These are phyloP conservation scores for Rosa hybrid DNA, from an alignment of 331 rosid genomes.

Conservation along the genomic window DNA sequence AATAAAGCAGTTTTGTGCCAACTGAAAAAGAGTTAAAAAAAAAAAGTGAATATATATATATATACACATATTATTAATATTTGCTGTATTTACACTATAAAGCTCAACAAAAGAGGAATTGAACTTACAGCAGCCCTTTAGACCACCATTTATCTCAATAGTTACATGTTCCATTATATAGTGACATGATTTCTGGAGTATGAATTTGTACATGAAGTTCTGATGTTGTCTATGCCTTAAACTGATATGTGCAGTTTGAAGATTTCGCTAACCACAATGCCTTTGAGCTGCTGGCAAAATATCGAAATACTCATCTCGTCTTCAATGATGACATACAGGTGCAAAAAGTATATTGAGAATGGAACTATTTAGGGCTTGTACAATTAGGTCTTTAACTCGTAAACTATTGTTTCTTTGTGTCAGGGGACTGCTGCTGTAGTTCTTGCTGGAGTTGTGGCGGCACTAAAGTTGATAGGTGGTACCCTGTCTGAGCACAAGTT, in stretches of 20 bases:
- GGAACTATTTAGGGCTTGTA: constrained; percentile 13
- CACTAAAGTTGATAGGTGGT: constrained; percentile 81
- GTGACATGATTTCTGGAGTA: background rate
- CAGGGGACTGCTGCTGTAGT: constrained; percentile 98
- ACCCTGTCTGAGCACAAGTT: constrained; percentile 75
- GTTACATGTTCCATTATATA: constrained; percentile 13
- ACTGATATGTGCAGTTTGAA: constrained; percentile 68
- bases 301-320: constrained; percentile 79
- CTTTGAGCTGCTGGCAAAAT: constrained; percentile 76
- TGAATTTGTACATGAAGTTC: constrained; percentile 19
- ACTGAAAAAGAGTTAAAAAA: too few species aligned
- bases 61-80: background rate
- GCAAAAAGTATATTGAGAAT: background rate
- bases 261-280: constrained; percentile 99
- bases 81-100: background rate
- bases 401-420: constrained; percentile 24
- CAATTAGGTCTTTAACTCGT: background rate
- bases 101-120: background rate
- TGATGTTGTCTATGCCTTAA: constrained; percentile 18
- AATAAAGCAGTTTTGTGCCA: too few species aligned
- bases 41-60: too few species aligned
- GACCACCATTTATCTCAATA: background rate
- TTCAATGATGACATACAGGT: constrained; percentile 97
- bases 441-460: constrained; percentile 85
- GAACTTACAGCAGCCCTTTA: background rate